Evolutionary conservation across 1,139 yeast genomes (phyloP), one percentile per base, ranked within the genome.

Genomic region (Geotrichum histeridarum): DNA sequence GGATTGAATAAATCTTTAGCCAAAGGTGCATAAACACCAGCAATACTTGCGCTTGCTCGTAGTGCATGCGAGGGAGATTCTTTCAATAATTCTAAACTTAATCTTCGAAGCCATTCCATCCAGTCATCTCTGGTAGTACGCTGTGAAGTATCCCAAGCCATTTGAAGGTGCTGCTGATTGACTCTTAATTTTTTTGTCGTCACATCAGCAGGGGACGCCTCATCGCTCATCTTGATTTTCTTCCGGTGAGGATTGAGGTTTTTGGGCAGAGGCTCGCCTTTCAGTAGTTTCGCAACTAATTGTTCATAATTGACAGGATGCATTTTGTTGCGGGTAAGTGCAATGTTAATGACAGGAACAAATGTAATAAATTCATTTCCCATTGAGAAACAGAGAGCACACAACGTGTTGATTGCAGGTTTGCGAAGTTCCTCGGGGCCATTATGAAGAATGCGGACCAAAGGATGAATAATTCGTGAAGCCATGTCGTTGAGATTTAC

Each of bases 31-130:
- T 91, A 89, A 49, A 88, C 89, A 6, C 89, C 83, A 0, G 98
- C 98, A 55, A 94, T 74, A 8, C 87, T 86, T 1, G 96, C 89
- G 68, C 99, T 93, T 0, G 98, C 96, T 61, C 98, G 77, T 46
- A 94, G 77, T 0, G 98, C 95, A 65, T 89, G 96, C 0, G 97
- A 89, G 3, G 99, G 96, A 48, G 96, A 87, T 67, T 91, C 96
- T 62, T 87, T 88, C 60, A 94, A 73, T 38, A 94, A 72, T 66
- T 90, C 97, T 54, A 89, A 86, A 64, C 95, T 84, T 49, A 94
- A 75, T 56, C 94, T 77, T 54, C 95, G 80, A 60, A 91, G 83
- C 99, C 99, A 94, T 65, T 93, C 99, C 66, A 86, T 91, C 99
- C 99, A 94, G 63, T 93, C 99, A 64, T 91, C 99, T 61, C 85